Percentiles rank a stretch among this genome's conserved stretches.
Conservation (phyloP, 2,329 filamentous ascomycete genomes). For the Ilyonectria mors-panacis region DNA sequence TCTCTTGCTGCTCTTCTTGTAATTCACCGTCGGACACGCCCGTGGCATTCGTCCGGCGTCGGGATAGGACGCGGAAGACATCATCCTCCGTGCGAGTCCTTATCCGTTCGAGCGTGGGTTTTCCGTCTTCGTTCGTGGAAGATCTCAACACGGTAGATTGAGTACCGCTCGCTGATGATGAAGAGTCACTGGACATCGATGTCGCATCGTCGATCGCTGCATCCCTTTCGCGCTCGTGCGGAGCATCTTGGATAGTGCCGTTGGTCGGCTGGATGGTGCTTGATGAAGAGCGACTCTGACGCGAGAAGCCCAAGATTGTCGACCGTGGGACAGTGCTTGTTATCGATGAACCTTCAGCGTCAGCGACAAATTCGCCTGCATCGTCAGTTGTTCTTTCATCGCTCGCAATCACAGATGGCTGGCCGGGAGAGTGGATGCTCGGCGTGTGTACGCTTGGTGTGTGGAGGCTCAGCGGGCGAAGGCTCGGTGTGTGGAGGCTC, state of each 20-base stretch:
- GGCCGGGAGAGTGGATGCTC: constrained; percentile 33
- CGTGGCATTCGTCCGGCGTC: constrained; percentile 60
- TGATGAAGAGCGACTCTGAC: neutral
- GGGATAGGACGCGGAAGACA: constrained; percentile 64
- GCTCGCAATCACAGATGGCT: constrained; percentile 19
- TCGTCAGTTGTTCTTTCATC: neutral
- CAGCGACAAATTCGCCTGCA: too few relatives aligned
- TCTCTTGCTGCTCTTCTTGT: constrained; percentile 60
- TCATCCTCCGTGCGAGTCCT: constrained; percentile 63
- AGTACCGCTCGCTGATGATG: constrained; percentile 28
- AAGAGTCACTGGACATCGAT: constrained; percentile 14
- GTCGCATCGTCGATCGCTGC: constrained; percentile 14
- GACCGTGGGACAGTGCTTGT: neutral
- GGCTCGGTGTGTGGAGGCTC: constrained; percentile 23
- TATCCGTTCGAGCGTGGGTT: constrained; percentile 42
- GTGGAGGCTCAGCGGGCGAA: too few relatives aligned
- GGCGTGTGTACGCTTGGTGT: constrained; percentile 30
- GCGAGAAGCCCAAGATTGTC: neutral
- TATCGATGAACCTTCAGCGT: neutral
- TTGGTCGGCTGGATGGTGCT: neutral
- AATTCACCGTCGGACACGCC: constrained; percentile 55
- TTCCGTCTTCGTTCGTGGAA: constrained; percentile 23
- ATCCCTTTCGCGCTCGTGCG: neutral
- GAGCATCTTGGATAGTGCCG: neutral
- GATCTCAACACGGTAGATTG: constrained; percentile 50